These are phyloP conservation scores for Daldinia childiae DNA, from an alignment of 495 filamentous ascomycete species.

Conservation along the genomic window DNA sequence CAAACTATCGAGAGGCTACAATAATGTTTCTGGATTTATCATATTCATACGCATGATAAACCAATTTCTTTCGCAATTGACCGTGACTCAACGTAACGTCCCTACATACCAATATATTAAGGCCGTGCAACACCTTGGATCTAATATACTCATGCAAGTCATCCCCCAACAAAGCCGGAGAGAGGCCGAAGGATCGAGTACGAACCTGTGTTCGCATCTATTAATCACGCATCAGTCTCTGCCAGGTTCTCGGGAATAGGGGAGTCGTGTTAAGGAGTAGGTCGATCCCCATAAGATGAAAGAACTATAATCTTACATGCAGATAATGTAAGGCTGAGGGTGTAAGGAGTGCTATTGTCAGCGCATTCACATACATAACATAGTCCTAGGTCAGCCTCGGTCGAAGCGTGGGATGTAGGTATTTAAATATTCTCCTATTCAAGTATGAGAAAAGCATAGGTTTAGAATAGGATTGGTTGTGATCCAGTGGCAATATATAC, in stretches of 20 bases:
- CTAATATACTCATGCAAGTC: constrained; percentile 33
- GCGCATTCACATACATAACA: constrained; percentile 21
- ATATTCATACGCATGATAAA: constrained; percentile 23
- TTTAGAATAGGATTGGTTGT: neutral
- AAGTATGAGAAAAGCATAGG: neutral
- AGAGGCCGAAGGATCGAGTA: constrained; percentile 41
- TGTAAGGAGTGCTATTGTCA: constrained; percentile 31
- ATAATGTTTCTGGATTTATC: constrained; percentile 30
- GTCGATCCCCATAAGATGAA: constrained; percentile 23
- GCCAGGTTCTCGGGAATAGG: constrained; percentile 33
- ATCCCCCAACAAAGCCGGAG: constrained; percentile 36
- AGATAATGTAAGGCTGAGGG: constrained; percentile 41
- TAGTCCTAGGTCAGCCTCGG: constrained; percentile 4
- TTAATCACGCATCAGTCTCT: constrained; percentile 17
- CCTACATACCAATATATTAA: constrained; percentile 15
- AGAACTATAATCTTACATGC: constrained; percentile 42
- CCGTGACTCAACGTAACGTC: constrained; percentile 15
- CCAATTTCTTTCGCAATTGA: constrained; percentile 22
- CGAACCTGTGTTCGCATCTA: constrained; percentile 34
- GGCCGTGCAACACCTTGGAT: constrained; percentile 24
- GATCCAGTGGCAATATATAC: neutral
- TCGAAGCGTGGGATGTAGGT: neutral
- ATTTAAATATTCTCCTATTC: constrained; percentile 2
- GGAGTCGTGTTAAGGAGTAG: constrained; percentile 4
- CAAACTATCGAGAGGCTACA: constrained; percentile 31